phyloP scores from a whole-genome alignment of 2,329 filamentous ascomycete genomes.

The Xylariaceae sp. region DNA sequence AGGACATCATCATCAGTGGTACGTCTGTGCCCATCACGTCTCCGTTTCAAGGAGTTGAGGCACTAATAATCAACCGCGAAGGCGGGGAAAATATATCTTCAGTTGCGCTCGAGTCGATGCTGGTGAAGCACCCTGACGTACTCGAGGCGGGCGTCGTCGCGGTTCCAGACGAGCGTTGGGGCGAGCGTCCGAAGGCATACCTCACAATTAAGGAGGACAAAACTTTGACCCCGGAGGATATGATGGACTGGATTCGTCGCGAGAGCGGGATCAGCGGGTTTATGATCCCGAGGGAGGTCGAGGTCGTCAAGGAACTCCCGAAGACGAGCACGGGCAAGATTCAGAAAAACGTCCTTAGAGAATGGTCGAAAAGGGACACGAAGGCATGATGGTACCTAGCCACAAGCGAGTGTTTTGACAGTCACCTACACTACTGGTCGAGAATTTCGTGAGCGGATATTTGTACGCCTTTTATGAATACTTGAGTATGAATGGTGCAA shows the following conservation, averaged over 20 bases:
- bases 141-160: conserved; percentile 91
- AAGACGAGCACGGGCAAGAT: conserved; percentile 98
- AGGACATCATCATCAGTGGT: conserved; percentile 98
- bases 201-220: conserved; percentile 77
- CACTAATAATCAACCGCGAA: conserved; percentile 36
- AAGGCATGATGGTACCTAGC: conserved; percentile 8
- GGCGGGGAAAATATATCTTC: conserved; percentile 97
- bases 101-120: conserved; percentile 86
- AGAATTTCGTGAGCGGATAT: too few species aligned
- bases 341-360: conserved; percentile 88
- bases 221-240: conserved; percentile 61
- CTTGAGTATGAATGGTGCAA: too few species aligned
- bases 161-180: conserved; percentile 88
- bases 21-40: conserved; percentile 34
- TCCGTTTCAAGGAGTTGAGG: background rate
- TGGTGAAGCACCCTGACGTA: conserved; percentile 84
- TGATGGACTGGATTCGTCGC: conserved; percentile 86
- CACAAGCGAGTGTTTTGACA: background rate
- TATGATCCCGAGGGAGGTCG: conserved; percentile 76
- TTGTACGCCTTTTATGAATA: too few species aligned
- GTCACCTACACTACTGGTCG: too few species aligned
- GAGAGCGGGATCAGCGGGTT: conserved; percentile 83
- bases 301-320: conserved; percentile 83
- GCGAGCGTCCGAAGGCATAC: conserved; percentile 93
- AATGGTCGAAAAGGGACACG: conserved; percentile 69